Percentiles rank a stretch among this genome's conserved stretches.
These are phyloP conservation scores for Arabidopsis thaliana DNA, from an alignment of 345 rosid species.

Conservation along the genomic window TAIR10.1 NC_003074.8:6586501-6587000, in stretches of 20 bases:
- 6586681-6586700: slow-evolving; percentile 82
- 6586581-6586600: slow-evolving; percentile 53
- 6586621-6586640: slow-evolving; percentile 57
- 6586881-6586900: slow-evolving; percentile 61
- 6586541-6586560: slow-evolving; percentile 48
- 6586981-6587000: slow-evolving; percentile 53
- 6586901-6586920: slow-evolving; percentile 58
- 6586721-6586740: slow-evolving; percentile 86
- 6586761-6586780: slow-evolving; percentile 79
- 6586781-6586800: slow-evolving; percentile 64
- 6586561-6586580: slow-evolving; percentile 55
- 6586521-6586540: slow-evolving; percentile 52
- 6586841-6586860: slow-evolving; percentile 54
- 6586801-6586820: slow-evolving; percentile 73
- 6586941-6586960: slow-evolving; percentile 45
- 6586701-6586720: slow-evolving; percentile 79
- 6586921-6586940: slow-evolving; percentile 50
- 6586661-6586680: slow-evolving; percentile 64
- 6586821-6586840: slow-evolving; percentile 62
- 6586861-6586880: slow-evolving; percentile 66
- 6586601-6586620: slow-evolving; percentile 57
- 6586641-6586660: slow-evolving; percentile 61
- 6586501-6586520: slow-evolving; percentile 44
- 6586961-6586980: slow-evolving; percentile 62
- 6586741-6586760: slow-evolving; percentile 83